A percentile compares a stretch with the other conserved stretches of the same genome.
Evolutionary conservation across 2,329 filamentous ascomycete genomes (phyloP).

Genomic region (Catunica adiposa): DNA sequence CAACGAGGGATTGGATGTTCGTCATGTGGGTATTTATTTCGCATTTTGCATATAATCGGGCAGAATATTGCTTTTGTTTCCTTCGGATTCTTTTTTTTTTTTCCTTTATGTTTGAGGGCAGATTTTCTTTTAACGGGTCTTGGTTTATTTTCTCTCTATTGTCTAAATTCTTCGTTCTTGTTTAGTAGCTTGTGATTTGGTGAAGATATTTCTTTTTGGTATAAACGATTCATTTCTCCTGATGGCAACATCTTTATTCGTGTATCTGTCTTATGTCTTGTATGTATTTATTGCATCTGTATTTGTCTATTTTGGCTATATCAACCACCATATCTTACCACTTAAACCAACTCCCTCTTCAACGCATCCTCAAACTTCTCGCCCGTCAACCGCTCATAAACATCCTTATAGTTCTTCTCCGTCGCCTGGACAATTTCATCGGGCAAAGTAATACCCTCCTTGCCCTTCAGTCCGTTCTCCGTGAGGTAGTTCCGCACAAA

Average conservation of each 20-base stretch:
- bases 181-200: background rate
- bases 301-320: background rate
- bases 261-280: background rate
- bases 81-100: background rate
- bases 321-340: background rate
- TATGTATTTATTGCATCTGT: background rate
- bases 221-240: background rate
- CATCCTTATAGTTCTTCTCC: constrained; percentile 56
- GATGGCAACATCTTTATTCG: background rate
- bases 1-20: background rate
- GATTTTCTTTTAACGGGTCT: background rate
- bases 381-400: constrained; percentile 50
- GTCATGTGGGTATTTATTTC: background rate
- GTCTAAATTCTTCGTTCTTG: background rate
- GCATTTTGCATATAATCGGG: background rate
- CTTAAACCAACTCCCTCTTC: constrained; percentile 3
- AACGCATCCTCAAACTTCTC: constrained; percentile 25
- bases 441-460: constrained; percentile 36
- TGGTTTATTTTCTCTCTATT: background rate
- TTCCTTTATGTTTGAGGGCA: background rate
- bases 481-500: constrained; percentile 70
- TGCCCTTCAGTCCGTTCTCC: constrained; percentile 38
- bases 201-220: background rate
- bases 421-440: constrained; percentile 55
- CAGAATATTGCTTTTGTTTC: background rate